Percentiles rank a stretch among this genome's conserved stretches.
These are phyloP conservation scores for Sisymbrium irio DNA, from an alignment of 345 rosid genomes.

Conservation along the genomic window DNA sequence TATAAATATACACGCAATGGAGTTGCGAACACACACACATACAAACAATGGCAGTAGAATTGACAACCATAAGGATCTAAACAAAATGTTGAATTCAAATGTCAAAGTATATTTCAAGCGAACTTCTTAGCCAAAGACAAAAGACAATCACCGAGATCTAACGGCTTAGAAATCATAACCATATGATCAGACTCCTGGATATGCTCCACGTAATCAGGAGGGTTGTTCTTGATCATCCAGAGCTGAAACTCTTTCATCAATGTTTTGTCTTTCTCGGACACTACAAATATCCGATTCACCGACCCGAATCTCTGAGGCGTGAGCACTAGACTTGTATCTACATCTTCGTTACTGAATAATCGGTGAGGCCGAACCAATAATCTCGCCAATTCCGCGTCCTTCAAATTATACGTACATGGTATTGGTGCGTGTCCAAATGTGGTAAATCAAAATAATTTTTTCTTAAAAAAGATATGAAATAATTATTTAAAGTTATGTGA, in stretches of 20 bases:
- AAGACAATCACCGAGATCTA: constrained; percentile 28
- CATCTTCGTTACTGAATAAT: constrained; percentile 38
- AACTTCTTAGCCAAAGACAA: constrained; percentile 34
- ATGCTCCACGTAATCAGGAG: constrained; percentile 44
- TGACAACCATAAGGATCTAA: not conserved
- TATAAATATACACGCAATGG: not conserved
- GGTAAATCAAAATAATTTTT: not conserved
- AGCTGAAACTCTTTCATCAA: constrained; percentile 24
- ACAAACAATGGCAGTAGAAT: not conserved
- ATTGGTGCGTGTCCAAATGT: not conserved
- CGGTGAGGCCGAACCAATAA: constrained; percentile 42
- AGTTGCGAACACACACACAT: too few relatives aligned
- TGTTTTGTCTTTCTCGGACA: constrained; percentile 39
- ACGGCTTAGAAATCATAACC: constrained; percentile 52
- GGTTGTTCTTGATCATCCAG: constrained; percentile 51
- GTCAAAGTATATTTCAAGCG: not conserved
- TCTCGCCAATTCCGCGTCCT: constrained; percentile 57
- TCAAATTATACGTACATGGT: not conserved
- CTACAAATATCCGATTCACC: constrained; percentile 43
- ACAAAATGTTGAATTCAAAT: constrained; percentile 4
- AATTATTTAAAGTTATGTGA: not conserved
- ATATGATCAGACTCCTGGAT: constrained; percentile 54
- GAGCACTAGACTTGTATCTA: constrained; percentile 37
- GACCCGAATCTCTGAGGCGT: constrained; percentile 44
- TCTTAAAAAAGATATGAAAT: not conserved